Percentiles rank a stretch among this genome's conserved stretches.
Evolutionary conservation across 805 yeast species (phyloP).

Genomic region (Maudiozyma serrabonitensis): DNA sequence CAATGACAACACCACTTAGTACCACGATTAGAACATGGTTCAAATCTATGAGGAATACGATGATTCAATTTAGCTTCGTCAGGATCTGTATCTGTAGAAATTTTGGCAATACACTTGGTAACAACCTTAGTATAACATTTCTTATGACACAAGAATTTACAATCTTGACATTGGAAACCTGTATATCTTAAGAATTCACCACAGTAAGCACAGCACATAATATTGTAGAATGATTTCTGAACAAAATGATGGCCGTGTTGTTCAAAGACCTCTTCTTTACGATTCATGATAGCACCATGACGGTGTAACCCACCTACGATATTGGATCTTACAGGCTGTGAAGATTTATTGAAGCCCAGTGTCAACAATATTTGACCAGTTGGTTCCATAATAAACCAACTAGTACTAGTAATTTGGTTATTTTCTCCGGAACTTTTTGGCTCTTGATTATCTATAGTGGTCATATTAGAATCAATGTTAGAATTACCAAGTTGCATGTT

Average conservation of each 20-base stretch:
- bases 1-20: slow-evolving; percentile 99
- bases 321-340: slow-evolving; percentile 36
- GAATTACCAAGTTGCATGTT: not conserved
- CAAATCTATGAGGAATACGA: slow-evolving; percentile 94
- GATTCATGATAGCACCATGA: slow-evolving; percentile 95
- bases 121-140: slow-evolving; percentile 74
- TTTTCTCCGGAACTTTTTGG: not conserved
- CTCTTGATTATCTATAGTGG: not conserved
- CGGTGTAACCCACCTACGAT: slow-evolving; percentile 67
- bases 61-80: slow-evolving; percentile 83
- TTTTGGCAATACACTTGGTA: slow-evolving; percentile 73
- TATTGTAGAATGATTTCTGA: slow-evolving; percentile 87
- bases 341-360: slow-evolving; percentile 69
- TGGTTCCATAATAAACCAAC: slow-evolving; percentile 91
- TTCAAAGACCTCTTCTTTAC: slow-evolving; percentile 80
- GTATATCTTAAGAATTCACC: slow-evolving; percentile 86
- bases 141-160: slow-evolving; percentile 70
- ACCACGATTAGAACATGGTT: slow-evolving; percentile 82
- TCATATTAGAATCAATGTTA: not conserved
- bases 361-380: slow-evolving; percentile 79
- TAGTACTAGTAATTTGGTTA: slow-evolving; percentile 40
- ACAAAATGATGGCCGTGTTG: slow-evolving; percentile 97
- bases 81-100: slow-evolving; percentile 56
- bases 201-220: slow-evolving; percentile 96
- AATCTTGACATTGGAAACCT: slow-evolving; percentile 82